Evolutionary conservation across 2,329 filamentous ascomycete genomes (phyloP), one percentile per base, ranked within the genome.

Genomic region (Trematosphaeria pertusa): DNA sequence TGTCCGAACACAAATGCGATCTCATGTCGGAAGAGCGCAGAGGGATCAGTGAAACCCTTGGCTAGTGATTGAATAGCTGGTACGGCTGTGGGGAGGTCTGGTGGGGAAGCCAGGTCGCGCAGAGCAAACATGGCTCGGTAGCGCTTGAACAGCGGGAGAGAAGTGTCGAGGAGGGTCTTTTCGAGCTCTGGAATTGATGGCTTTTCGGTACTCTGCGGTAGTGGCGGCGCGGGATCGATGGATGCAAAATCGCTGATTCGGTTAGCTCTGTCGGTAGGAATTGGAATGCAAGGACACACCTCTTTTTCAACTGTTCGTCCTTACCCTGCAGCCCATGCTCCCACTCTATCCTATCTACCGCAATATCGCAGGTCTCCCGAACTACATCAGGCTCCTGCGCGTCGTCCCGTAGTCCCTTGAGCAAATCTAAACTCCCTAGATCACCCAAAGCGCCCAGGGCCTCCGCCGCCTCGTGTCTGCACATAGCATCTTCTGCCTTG

Each of bases 41-140:
- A 97, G 14, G 86, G 80, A 70, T 99, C 94, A 22, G 80, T 79
- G 61, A 99, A 86, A 12, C 94, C 94, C 67, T 86, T 87, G 35
- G 94, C 91, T 36, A 99, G 83, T 9, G 92, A 89, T 34, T 87
- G 82, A 42, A 99, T 83, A 14, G 94, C 93, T n/a, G 89, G 87
- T 12, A 91, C 83, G 5, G 93, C 92, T 2, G 92, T 96, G 2
- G 91, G 89, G 33, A 95, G 85, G 67, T 96, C 88, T 8, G 93
- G 92, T 12, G 94, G 94, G 3, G 92, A 97, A 17, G 92, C 91
- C 41, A 99, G 86, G 73, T 99, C 94, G 67, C 94, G 88, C 41
- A 99, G 86, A 48, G 91, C 89, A 69, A 99, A 99, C 94, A 99
- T 99, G 71, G 94, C 93, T 65, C 94, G 86, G 76, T 99, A 99